Base-by-base conservation (phyloP, 2,329 filamentous ascomycete species). In the Verticillium isaacii region DNA sequence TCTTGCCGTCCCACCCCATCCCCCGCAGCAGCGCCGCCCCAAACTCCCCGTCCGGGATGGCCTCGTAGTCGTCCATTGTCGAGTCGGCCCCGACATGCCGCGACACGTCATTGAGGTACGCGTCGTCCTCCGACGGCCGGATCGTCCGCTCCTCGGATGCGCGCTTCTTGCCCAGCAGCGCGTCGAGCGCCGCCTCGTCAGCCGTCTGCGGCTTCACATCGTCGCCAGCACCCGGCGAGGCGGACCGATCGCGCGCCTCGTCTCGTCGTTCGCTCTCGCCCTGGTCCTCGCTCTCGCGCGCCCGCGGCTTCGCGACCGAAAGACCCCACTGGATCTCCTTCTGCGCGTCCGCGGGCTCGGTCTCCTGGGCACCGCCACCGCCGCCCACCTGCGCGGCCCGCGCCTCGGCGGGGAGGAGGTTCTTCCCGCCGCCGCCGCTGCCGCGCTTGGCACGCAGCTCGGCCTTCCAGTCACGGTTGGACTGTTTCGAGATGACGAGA, bases 41-140 rank as follows among this genome's bases (percentile, higher is more conserved):
- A 67, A 98, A 99, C 68, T 97, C 93, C 68, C 97, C 94, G 17
- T 98, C 92, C 0, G 95, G 94, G 64, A 97, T 89, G 14, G 89
- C 88, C 62, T 90, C 89, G 76, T 98, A 98, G 69, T 95, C 92
- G 37, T 91, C 90, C 19, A 96, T 78, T 0, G 88, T 91, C 4
- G 92, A 89, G 34, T 86, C 82, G 25, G 92, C 90, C 1, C 92
- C 93, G 1, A 92, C 89, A 32, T 84, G 79, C 17, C 25, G 29
- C 14, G 84, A 81, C 34, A 93, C 84, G 72, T 94, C 91, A 32
- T 85, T 83, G 36, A 81, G 80, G 69, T 92, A 93, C 2, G 87
- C 87, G 63, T 90, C 88, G 65, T 84, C 80, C 66, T 91, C 89
- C n/a, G 81, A 82, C 25, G 75, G 68, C 56, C 71, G 63, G 9